phyloP scores from a whole-genome alignment of 2,329 filamentous ascomycete genomes.

The Gaeumannomyces sp. region DNA sequence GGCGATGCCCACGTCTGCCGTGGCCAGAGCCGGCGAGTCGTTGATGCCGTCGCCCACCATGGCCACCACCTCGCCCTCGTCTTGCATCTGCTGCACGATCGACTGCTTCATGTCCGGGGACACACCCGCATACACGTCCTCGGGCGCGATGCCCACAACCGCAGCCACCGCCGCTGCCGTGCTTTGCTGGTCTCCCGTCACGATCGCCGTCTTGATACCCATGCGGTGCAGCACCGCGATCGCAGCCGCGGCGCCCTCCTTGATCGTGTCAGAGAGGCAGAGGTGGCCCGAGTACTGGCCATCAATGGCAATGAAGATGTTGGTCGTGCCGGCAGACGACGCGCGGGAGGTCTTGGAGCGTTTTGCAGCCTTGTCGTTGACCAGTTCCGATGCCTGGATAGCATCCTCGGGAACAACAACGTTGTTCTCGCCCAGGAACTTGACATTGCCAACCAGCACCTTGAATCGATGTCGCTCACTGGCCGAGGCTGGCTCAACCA shows the following conservation, averaged over 20 bases:
- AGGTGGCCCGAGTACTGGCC: constrained; percentile 74
- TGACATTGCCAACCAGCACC: constrained; percentile 77
- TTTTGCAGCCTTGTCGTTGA: constrained; percentile 39
- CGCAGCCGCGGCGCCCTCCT: constrained; percentile 74
- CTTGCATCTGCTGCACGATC: constrained; percentile 74
- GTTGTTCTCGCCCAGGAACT: constrained; percentile 66
- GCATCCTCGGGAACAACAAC: constrained; percentile 60
- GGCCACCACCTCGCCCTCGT: constrained; percentile 69
- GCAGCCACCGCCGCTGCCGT: constrained; percentile 80
- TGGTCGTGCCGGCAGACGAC: constrained; percentile 66
- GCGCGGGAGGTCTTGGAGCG: constrained; percentile 29
- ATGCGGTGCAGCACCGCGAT: constrained; percentile 78
- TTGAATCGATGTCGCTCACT: constrained; percentile 66
- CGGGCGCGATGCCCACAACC: constrained; percentile 70
- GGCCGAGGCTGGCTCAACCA: constrained; percentile 68
- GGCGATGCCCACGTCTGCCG: constrained; percentile 87
- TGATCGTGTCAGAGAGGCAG: constrained; percentile 83
- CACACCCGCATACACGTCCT: constrained; percentile 78
- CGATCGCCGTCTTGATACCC: constrained; percentile 81
- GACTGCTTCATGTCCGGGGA: constrained; percentile 86
- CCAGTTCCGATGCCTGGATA: constrained; percentile 55
- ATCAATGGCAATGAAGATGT: constrained; percentile 87
- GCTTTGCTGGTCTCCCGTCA: constrained; percentile 84
- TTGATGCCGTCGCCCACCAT: constrained; percentile 99
- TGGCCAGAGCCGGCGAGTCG: constrained; percentile 90